Conservation (phyloP, 1,139 yeast species). For the Debaryomyces coudertii region DNA sequence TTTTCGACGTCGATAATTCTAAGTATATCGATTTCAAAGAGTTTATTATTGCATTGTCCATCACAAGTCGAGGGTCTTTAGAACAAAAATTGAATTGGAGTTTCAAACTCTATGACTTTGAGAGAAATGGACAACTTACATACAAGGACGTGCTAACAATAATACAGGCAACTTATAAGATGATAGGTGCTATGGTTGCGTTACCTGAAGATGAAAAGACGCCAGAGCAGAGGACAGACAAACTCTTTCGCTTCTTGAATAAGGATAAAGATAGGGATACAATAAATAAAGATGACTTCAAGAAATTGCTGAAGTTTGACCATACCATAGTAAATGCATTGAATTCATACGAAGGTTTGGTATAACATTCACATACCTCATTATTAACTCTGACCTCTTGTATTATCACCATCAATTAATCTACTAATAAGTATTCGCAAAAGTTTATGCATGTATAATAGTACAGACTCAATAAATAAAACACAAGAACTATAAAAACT, state of each 20-base stretch:
- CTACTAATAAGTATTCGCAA: constrained; percentile 2
- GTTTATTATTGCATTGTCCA: constrained; percentile 83
- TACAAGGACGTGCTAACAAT: constrained; percentile 81
- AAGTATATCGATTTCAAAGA: constrained; percentile 91
- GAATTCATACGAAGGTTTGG: constrained; percentile 77
- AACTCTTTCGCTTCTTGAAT: constrained; percentile 74
- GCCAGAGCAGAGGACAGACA: constrained; percentile 84
- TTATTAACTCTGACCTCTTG: not conserved
- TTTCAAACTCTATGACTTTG: constrained; percentile 82
- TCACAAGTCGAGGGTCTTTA: constrained; percentile 84
- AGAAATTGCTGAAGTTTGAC: constrained; percentile 78
- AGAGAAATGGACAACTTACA: constrained; percentile 72
- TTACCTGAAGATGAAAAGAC: constrained; percentile 91
- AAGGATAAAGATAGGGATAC: constrained; percentile 66
- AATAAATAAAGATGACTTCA: constrained; percentile 79
- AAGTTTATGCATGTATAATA: constrained; percentile 6
- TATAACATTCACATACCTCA: constrained; percentile 35
- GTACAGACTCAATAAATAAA: constrained; percentile 8
- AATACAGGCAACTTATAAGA: constrained; percentile 82
- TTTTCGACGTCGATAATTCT: constrained; percentile 80
- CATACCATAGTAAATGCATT: constrained; percentile 81
- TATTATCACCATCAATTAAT: constrained; percentile 1
- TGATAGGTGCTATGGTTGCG: constrained; percentile 95
- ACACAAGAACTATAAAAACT: constrained; percentile 1
- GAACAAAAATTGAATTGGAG: constrained; percentile 91